These are phyloP conservation scores for Colletotrichum horii DNA, from an alignment of 2,329 filamentous ascomycete genomes.

Conservation along the genomic window DNA sequence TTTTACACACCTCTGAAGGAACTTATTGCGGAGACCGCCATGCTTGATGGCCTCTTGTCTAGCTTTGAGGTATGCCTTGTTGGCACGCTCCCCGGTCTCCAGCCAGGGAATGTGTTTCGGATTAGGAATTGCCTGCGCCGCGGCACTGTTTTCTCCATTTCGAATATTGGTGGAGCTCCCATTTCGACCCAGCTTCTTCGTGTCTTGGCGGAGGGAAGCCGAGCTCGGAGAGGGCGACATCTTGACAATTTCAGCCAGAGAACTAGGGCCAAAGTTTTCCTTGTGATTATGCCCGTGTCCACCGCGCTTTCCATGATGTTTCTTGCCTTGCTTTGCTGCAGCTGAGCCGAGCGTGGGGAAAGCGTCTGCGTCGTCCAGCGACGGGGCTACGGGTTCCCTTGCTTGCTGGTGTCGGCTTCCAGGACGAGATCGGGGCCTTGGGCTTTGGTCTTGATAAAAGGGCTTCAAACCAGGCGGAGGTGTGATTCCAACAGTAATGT, in stretches of 20 bases:
- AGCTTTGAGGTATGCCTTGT: conserved; percentile 93
- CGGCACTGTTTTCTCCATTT: conserved; percentile 77
- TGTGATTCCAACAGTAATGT: conserved; percentile 59
- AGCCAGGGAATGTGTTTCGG: conserved; percentile 96
- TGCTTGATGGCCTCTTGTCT: conserved; percentile 97
- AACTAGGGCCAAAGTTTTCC: conserved; percentile 73
- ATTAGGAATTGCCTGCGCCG: conserved; percentile 82
- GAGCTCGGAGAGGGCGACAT: conserved; percentile 89
- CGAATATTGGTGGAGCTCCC: conserved; percentile 69
- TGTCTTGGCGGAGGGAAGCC: conserved; percentile 60
- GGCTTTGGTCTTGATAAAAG: conserved; percentile 64
- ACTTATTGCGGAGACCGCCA: conserved; percentile 94
- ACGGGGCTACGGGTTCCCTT: conserved; percentile 69
- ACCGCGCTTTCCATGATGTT: conserved; percentile 90
- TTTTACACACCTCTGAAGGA: conserved; percentile 79
- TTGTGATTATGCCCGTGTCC: conserved; percentile 77
- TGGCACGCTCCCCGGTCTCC: conserved; percentile 88
- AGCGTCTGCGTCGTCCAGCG: conserved; percentile 92
- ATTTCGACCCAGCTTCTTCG: conserved; percentile 66
- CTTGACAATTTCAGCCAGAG: conserved; percentile 91
- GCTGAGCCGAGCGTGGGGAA: conserved; percentile 89
- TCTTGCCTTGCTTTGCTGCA: conserved; percentile 78
- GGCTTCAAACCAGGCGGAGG: conserved; percentile 75
- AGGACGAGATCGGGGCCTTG: conserved; percentile 80
- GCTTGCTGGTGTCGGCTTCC: conserved; percentile 78